phyloP scores from a whole-genome alignment of 2,329 filamentous ascomycete species.

The Fusarium mangiferae region DNA sequence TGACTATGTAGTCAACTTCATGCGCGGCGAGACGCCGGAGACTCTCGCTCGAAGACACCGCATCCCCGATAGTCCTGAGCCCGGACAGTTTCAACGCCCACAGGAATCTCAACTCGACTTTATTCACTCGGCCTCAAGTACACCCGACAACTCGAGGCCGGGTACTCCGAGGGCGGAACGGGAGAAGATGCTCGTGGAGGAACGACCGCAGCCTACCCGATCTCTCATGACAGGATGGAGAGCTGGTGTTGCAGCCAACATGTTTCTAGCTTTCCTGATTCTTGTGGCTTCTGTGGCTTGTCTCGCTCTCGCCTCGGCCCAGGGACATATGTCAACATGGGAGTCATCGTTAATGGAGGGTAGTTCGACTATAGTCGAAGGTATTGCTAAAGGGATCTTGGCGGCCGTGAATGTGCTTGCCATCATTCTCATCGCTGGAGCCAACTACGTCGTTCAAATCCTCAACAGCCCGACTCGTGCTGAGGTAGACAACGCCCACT shows the following conservation, averaged over 20 bases:
- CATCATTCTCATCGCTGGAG: conserved; percentile 58
- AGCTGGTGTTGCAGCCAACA: conserved; percentile 58
- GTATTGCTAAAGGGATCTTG: conserved; percentile 55
- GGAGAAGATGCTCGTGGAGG: conserved; percentile 41
- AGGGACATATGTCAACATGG: conserved; percentile 47
- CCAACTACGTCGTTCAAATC: conserved; percentile 65
- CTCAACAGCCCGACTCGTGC: conserved; percentile 63
- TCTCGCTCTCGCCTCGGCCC: conserved; percentile 52
- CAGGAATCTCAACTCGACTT: conserved; percentile 31
- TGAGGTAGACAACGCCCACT: conserved; percentile 60
- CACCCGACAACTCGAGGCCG: conserved; percentile 32
- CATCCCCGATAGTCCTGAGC: conserved; percentile 43
- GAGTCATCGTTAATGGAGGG: conserved; percentile 53
- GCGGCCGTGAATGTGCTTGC: conserved; percentile 57
- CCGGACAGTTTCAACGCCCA: conserved; percentile 34
- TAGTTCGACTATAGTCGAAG: conserved; percentile 50
- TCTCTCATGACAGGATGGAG: conserved; percentile 57
- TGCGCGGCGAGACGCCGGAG: conserved; percentile 66
- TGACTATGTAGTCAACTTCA: conserved; percentile 66
- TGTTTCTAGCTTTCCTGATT: conserved; percentile 53
- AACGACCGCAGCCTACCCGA: conserved; percentile 39
- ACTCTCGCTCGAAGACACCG: conserved; percentile 58
- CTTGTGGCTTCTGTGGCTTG: conserved; percentile 53
- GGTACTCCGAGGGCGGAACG: conserved; percentile 38
- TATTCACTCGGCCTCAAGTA: conserved; percentile 10